These are phyloP conservation scores for Tolypocladium cylindrosporum DNA, from an alignment of 2,329 filamentous ascomycete species.

Conservation along the genomic window DNA sequence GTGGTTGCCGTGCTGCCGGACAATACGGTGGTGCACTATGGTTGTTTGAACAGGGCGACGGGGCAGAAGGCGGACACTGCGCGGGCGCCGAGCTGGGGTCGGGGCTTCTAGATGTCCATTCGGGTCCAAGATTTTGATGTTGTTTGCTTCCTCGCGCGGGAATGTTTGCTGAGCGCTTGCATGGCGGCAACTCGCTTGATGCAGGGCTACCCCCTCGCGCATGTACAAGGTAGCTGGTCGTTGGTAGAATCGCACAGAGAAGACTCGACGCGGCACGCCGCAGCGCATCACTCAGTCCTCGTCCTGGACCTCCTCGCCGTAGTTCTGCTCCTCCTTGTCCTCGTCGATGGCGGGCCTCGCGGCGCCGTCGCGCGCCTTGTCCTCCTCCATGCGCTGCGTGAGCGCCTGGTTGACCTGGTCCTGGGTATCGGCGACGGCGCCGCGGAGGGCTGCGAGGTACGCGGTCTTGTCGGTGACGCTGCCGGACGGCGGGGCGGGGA, in stretches of 20 bases:
- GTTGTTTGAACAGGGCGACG: slow-evolving; percentile 52
- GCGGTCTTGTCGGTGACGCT: slow-evolving; percentile 40
- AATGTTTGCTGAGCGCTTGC: slow-evolving; percentile 8
- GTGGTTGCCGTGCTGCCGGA: slow-evolving; percentile 86
- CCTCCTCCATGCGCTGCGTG: slow-evolving; percentile 64
- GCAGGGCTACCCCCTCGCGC: slow-evolving; percentile 14
- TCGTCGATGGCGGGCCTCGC: slow-evolving; percentile 32
- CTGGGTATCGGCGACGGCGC: slow-evolving; percentile 50
- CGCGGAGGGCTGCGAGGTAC: slow-evolving; percentile 50
- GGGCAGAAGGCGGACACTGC: slow-evolving; percentile 22
- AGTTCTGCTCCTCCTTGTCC: slow-evolving; percentile 61
- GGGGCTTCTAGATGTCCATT: slow-evolving; percentile 19
- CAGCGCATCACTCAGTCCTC: slow-evolving; percentile 33
- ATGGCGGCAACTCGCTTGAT: slow-evolving; percentile 11
- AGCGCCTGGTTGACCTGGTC: slow-evolving; percentile 59
- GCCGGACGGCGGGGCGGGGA: slow-evolving; percentile 24
- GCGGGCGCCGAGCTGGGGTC: slow-evolving; percentile 25
- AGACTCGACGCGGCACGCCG: background rate
- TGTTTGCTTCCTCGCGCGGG: background rate
- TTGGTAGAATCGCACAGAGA: background rate
- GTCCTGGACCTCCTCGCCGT: slow-evolving; percentile 74
- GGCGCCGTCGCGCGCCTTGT: slow-evolving; percentile 42
- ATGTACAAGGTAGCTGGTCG: background rate
- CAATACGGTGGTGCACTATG: slow-evolving; percentile 72
- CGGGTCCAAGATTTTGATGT: slow-evolving; percentile 2